Evolutionary conservation across 2,329 filamentous ascomycete genomes (phyloP).

Genomic region (Coleophoma cylindrospora): DNA sequence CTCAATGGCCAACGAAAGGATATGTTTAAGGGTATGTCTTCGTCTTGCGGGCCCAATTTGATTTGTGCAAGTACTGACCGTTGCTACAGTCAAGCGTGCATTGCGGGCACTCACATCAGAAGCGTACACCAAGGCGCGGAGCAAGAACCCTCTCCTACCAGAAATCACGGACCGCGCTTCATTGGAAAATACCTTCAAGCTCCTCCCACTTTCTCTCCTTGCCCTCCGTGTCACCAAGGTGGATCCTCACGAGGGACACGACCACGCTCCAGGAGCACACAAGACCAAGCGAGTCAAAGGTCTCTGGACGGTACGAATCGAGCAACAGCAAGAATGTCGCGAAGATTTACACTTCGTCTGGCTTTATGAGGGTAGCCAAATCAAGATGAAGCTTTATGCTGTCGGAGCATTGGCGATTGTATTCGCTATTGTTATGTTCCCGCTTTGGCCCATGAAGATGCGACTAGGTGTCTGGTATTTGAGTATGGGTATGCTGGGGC

Average conservation of each 20-base stretch:
- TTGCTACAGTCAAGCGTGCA: constrained; percentile 77
- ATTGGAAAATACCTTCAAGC: constrained; percentile 90
- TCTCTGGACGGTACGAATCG: constrained; percentile 91
- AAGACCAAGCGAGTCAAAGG: constrained; percentile 89
- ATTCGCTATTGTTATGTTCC: constrained; percentile 89
- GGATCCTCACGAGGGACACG: constrained; percentile 72
- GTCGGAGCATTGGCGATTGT: constrained; percentile 76
- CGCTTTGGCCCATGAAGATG: constrained; percentile 88
- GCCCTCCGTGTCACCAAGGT: constrained; percentile 84
- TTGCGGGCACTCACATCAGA: constrained; percentile 85
- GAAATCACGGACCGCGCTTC: constrained; percentile 82
- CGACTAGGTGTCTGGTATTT: constrained; percentile 96
- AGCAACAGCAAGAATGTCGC: constrained; percentile 86
- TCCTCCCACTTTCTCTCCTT: constrained; percentile 89
- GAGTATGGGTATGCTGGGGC: constrained; percentile 84
- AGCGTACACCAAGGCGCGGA: constrained; percentile 82
- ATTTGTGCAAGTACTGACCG: constrained; percentile 7
- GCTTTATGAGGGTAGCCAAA: constrained; percentile 90
- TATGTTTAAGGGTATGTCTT: constrained; percentile 81
- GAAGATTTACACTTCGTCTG: constrained; percentile 95
- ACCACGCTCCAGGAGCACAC: constrained; percentile 57
- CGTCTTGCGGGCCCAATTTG: background rate
- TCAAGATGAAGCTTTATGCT: constrained; percentile 91
- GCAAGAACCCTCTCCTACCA: constrained; percentile 85
- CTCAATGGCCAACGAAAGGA: constrained; percentile 96